phyloP scores from a whole-genome alignment of 2,329 filamentous ascomycete genomes.

The Beauveria sp. region DNA sequence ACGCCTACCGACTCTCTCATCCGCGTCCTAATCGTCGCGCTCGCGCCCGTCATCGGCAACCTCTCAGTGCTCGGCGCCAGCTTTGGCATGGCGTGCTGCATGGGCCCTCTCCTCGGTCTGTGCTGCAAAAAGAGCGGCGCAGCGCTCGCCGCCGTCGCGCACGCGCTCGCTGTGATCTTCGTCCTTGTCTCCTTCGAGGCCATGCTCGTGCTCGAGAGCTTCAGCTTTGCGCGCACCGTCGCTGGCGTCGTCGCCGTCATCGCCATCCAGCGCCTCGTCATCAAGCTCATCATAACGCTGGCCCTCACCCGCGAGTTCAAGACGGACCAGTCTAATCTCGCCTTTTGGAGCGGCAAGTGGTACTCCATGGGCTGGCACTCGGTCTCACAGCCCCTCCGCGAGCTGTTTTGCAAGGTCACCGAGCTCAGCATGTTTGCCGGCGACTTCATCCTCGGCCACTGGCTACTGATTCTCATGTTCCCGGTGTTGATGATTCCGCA shows the following conservation, averaged over 20 bases:
- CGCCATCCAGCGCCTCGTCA: constrained; percentile 86
- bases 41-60: constrained; percentile 82
- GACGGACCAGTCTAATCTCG: constrained; percentile 89
- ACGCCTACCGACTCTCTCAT: constrained; percentile 64
- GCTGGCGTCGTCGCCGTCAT: constrained; percentile 85
- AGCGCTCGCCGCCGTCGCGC: constrained; percentile 87
- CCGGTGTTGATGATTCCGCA: constrained; percentile 79
- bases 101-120: constrained; percentile 93
- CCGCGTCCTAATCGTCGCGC: constrained; percentile 70
- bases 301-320: constrained; percentile 93
- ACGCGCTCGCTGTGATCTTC: constrained; percentile 78
- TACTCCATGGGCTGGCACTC: constrained; percentile 98
- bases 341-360: constrained; percentile 99
- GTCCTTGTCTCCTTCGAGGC: constrained; percentile 83
- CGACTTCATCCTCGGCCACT: constrained; percentile 87
- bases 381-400: constrained; percentile 87
- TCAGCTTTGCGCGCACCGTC: constrained; percentile 74
- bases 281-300: constrained; percentile 86
- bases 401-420: constrained; percentile 97
- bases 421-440: constrained; percentile 93
- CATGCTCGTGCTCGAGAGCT: constrained; percentile 89
- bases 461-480: constrained; percentile 86
- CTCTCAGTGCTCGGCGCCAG: constrained; percentile 70
- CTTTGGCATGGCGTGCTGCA: constrained; percentile 95
- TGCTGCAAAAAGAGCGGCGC: constrained; percentile 99